Percentiles rank a stretch among this genome's conserved stretches.
Conservation (phyloP, 2,329 filamentous ascomycete species). For the Ascochyta fabae region DNA sequence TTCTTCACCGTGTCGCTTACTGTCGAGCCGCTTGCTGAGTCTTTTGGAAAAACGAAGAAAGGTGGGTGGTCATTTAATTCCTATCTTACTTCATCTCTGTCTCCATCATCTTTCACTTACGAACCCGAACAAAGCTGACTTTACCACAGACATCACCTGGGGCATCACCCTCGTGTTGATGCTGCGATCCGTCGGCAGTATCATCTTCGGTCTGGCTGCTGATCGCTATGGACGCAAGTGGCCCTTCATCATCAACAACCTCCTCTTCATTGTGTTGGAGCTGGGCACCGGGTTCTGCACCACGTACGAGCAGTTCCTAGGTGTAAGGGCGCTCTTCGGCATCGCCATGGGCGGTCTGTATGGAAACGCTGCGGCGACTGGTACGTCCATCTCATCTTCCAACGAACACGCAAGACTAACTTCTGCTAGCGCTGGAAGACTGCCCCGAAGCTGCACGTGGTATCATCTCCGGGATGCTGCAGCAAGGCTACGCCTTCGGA, state of each 20-base stretch:
- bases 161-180: slow-evolving; percentile 59
- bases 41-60: slow-evolving; percentile 61
- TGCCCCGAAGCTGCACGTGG: slow-evolving; percentile 65
- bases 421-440: slow-evolving; percentile 61
- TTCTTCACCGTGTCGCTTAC: slow-evolving; percentile 69
- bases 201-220: slow-evolving; percentile 61
- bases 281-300: slow-evolving; percentile 65
- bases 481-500: slow-evolving; percentile 69
- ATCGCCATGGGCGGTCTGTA: slow-evolving; percentile 70
- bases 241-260: slow-evolving; percentile 65
- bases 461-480: slow-evolving; percentile 66
- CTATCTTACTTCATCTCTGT: too few relatives aligned
- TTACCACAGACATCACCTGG: slow-evolving; percentile 62
- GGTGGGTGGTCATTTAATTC: background rate
- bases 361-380: slow-evolving; percentile 66
- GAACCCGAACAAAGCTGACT: background rate
- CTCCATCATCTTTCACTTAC: too few relatives aligned
- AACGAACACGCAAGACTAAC: background rate
- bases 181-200: slow-evolving; percentile 65
- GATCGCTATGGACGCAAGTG: slow-evolving; percentile 65
- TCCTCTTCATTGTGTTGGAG: slow-evolving; percentile 67
- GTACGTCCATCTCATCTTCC: slow-evolving; percentile 12
- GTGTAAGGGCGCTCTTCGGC: slow-evolving; percentile 65
- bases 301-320: slow-evolving; percentile 65
- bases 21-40: slow-evolving; percentile 59